Evolutionary conservation across 768 basidiomycete species (phyloP), one percentile per base, ranked within the genome.

Genomic region (Butyriboletus loyo): DNA sequence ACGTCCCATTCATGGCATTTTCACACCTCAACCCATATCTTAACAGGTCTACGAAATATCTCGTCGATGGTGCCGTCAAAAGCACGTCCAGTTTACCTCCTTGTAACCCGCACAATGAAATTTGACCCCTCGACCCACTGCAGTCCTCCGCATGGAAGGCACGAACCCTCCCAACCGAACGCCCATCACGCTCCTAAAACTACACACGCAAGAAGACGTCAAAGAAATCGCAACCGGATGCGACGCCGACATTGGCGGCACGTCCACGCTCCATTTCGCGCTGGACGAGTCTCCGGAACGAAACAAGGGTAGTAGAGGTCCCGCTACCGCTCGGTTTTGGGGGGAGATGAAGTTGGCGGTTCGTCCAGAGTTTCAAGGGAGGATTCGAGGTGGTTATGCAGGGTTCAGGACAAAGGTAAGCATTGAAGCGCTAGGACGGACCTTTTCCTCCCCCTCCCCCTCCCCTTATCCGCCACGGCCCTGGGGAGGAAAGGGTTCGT

Each of bases 181-280:
- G 5, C 86, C 90, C n/a, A 75, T 78, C 49, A 79, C 82, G 0
- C 77, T 94, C 45, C 84, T 83, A 64, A 75, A 76, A 7, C 81
- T 93, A 68, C 83, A 86, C 60, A 76, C 80, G 0, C 71, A 61
- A 17, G 74, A 79, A 22, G 83, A 87, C 55, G 62, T 91, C 43
- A 57, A 75, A 4, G 74, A 80, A n/a, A 85, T 85, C 55, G 89
- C 86, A 0, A 81, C 80, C 0, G 95, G 95, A 4, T 91, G 87
- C 57, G 96, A 98, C 68, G 77, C 77, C 0, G 96, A 98, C 70
- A 86, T 95, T 39, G 94, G 95, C 7, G 90, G 93, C 24, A 79
- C 79, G 24, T 89, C 90, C 4, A 84, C 87, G 0, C 86, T 84
- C n/a, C 67, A 88, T 57, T 74, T 96, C n/a, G 84, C 82, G 43